Percentiles rank a stretch among this genome's conserved stretches.
These are phyloP conservation scores for Penicillium sp. DNA, from an alignment of 2,329 filamentous ascomycete species.

Conservation along the genomic window DNA sequence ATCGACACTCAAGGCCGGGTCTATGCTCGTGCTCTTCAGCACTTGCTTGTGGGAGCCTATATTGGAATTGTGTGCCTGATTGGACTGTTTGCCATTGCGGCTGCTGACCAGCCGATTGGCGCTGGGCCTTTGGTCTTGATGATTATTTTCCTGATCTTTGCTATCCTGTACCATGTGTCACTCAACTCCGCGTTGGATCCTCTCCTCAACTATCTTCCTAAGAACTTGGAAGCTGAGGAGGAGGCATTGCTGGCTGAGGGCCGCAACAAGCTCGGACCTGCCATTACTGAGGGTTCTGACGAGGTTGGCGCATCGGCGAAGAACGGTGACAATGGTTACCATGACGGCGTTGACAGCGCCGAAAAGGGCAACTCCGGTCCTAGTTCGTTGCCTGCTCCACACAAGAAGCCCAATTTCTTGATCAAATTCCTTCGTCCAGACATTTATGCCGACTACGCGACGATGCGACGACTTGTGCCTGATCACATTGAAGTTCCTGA, in stretches of 20 bases:
- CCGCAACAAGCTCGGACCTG: slow-evolving; percentile 17
- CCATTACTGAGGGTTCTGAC: slow-evolving; percentile 18
- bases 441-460: slow-evolving; percentile 67
- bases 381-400: slow-evolving; percentile 20
- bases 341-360: slow-evolving; percentile 23
- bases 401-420: slow-evolving; percentile 34
- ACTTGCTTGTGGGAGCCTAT: slow-evolving; percentile 80
- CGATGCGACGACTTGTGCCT: slow-evolving; percentile 67
- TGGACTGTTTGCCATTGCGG: slow-evolving; percentile 72
- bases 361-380: slow-evolving; percentile 28
- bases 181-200: slow-evolving; percentile 71
- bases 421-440: slow-evolving; percentile 70
- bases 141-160: slow-evolving; percentile 71
- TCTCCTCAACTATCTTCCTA: slow-evolving; percentile 73
- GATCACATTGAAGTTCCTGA: slow-evolving; percentile 50
- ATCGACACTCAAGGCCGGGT: slow-evolving; percentile 85
- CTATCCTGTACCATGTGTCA: slow-evolving; percentile 67
- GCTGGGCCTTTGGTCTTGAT: slow-evolving; percentile 70
- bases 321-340: slow-evolving; percentile 21
- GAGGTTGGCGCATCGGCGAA: slow-evolving; percentile 27
- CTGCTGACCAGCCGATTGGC: slow-evolving; percentile 58
- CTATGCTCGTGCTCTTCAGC: slow-evolving; percentile 82
- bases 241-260: slow-evolving; percentile 43
- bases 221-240: slow-evolving; percentile 61
- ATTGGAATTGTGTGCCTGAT: slow-evolving; percentile 78